These are phyloP conservation scores for Reticulascus tulasneorum DNA, from an alignment of 2,329 filamentous ascomycete species.

Conservation along the genomic window DNA sequence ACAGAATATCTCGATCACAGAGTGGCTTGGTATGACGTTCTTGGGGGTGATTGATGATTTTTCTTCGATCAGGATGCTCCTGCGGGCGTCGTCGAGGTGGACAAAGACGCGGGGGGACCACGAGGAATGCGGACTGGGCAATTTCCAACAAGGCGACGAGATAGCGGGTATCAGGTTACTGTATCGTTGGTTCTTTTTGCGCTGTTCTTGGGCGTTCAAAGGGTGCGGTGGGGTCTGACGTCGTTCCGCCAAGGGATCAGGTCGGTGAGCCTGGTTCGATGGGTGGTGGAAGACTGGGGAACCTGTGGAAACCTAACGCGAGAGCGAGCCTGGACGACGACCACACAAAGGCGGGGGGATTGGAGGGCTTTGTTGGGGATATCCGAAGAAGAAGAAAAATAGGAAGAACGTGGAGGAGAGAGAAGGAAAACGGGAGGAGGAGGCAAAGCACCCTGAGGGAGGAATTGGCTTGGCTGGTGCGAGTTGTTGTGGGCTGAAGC, in stretches of 20 bases:
- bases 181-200: slow-evolving; percentile 1
- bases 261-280: too few relatives aligned
- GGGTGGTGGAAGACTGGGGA: slow-evolving; percentile 8
- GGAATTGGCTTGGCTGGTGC: slow-evolving; percentile 42
- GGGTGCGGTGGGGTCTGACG: too few relatives aligned
- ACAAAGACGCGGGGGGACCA: slow-evolving; percentile 13
- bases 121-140: slow-evolving; percentile 5
- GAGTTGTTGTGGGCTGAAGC: slow-evolving; percentile 20
- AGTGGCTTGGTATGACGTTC: slow-evolving; percentile 16
- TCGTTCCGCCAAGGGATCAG: too few relatives aligned
- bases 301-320: slow-evolving; percentile 5
- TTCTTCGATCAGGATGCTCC: slow-evolving; percentile 13
- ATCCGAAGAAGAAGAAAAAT: slow-evolving; percentile 27
- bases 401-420: slow-evolving; percentile 26
- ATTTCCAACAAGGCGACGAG: slow-evolving; percentile 8
- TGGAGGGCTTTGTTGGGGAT: slow-evolving; percentile 19
- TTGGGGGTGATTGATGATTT: slow-evolving; percentile 14
- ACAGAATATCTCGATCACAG: slow-evolving; percentile 49
- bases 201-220: slow-evolving; percentile 4
- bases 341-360: slow-evolving; percentile 2
- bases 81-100: slow-evolving; percentile 1
- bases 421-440: slow-evolving; percentile 22
- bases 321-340: neutral
- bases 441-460: slow-evolving; percentile 38
- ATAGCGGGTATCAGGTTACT: too few relatives aligned